Evolutionary conservation across 2,329 filamentous ascomycete genomes (phyloP), one percentile per base, ranked within the genome.

Genomic region (Microsporum ferrugineum): DNA sequence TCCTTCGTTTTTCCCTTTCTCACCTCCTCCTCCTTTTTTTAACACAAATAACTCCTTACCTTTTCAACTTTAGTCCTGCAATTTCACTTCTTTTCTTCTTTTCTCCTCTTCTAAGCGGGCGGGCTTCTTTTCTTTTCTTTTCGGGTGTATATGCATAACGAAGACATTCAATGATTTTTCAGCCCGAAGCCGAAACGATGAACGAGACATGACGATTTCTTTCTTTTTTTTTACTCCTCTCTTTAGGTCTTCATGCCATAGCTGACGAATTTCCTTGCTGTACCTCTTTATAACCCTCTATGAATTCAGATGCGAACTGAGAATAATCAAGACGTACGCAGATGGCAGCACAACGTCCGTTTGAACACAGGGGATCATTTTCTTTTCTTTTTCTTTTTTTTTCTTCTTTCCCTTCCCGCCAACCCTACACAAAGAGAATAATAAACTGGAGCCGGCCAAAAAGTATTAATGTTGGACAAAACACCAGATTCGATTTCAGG

Each of bases 91-190:
- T 33, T 27, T n/a, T n/a, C 12, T 27, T 57, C 55, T 4, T 57
- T 33, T n/a, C 33, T 38, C 38, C 38, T 57, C 33, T 57, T 57
- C 49, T 53, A 53, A 53, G 33, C 55, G 33, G 43, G 43, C 17
- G 17, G 23, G 4, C 27, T 47, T 47, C 23, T 29, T 57, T 57
- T 39, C 55, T 57, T 39, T 57, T 29, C 38, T n/a, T 57, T 57
- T 57, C 49, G 49, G 49, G 49, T 53, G 49, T 53, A 53, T 53
- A 53, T 34, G 17, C 27, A 33, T 53, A 34, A 53, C 14, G 49
- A 53, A 47, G 43, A 47, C 43, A 47, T 14, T 43, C 39, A 14
- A 6, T 23, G 43, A 23, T 41, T 41, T 14, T 43, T n/a, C 39
- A 43, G 14, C 39, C 14, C 39, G 39, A 43, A n/a, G 39, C 39